Percentiles rank a stretch among this genome's conserved stretches.
Conservation (phyloP, 2,329 filamentous ascomycete genomes). For the Xylaria sp. region DNA sequence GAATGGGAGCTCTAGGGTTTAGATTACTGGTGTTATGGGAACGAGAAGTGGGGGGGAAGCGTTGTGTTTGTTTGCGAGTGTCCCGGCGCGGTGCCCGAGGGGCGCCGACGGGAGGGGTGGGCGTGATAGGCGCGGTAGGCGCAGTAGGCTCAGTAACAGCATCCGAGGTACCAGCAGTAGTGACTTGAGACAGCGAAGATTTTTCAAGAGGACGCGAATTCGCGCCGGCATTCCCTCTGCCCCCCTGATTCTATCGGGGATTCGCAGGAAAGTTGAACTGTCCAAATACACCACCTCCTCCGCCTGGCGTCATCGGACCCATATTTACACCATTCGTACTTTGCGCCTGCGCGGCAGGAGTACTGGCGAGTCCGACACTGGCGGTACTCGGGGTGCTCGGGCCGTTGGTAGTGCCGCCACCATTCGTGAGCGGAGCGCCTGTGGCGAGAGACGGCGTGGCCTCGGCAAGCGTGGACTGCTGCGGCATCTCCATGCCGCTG, state of each 20-base stretch:
- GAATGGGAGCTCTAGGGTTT: no score
- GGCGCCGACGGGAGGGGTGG: not conserved
- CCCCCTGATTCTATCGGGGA: constrained; percentile 30
- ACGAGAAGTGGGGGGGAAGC: no score
- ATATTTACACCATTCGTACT: constrained; percentile 56
- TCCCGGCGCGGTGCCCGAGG: no score
- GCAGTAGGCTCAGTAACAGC: not conserved
- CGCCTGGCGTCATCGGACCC: constrained; percentile 73
- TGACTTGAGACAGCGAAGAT: no score
- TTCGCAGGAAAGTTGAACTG: constrained; percentile 55
- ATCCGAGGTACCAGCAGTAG: no score
- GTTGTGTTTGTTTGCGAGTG: no score
- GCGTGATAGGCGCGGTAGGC: not conserved
- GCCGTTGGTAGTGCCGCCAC: constrained; percentile 31
- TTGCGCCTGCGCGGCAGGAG: constrained; percentile 45
- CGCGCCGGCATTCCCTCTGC: constrained; percentile 9
- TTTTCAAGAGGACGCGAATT: not conserved
- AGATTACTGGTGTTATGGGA: no score
- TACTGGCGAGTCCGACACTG: constrained; percentile 43
- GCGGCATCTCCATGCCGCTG: constrained; percentile 50
- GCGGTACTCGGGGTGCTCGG: constrained; percentile 66
- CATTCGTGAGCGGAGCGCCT: constrained; percentile 27
- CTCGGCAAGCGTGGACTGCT: constrained; percentile 27
- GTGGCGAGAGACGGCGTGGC: constrained; percentile 38
- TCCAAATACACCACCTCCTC: constrained; percentile 69